phyloP scores from a whole-genome alignment of 257 asterid genomes.

The Jaltomata sinuosa region DNA sequence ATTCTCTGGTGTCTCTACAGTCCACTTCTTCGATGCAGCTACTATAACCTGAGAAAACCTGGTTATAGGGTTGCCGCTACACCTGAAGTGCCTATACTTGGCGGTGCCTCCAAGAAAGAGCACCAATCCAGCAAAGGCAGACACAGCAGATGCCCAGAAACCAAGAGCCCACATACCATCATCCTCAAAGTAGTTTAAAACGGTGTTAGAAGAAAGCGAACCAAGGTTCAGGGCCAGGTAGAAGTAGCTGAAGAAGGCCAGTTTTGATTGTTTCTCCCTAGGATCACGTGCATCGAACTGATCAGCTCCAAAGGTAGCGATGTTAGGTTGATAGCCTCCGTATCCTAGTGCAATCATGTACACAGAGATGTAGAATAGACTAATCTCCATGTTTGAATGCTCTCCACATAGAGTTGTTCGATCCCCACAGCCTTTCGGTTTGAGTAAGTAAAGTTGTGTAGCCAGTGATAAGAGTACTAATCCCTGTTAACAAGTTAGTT shows the following conservation, averaged over 20 bases:
- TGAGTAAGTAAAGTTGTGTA: slow-evolving; percentile 56
- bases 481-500: slow-evolving; percentile 37
- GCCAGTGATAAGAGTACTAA: slow-evolving; percentile 50
- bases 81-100: slow-evolving; percentile 67
- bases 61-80: slow-evolving; percentile 75
- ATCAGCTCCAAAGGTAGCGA: slow-evolving; percentile 94
- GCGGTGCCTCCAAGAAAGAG: slow-evolving; percentile 68
- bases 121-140: slow-evolving; percentile 63
- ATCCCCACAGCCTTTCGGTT: slow-evolving; percentile 73
- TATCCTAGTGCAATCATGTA: slow-evolving; percentile 88
- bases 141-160: slow-evolving; percentile 76
- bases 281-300: slow-evolving; percentile 73
- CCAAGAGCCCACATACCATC: slow-evolving; percentile 87
- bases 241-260: slow-evolving; percentile 85
- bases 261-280: slow-evolving; percentile 57
- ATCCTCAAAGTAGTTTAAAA: slow-evolving; percentile 70
- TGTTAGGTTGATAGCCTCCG: slow-evolving; percentile 94
- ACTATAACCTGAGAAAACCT: slow-evolving; percentile 68
- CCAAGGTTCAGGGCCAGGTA: slow-evolving; percentile 83
- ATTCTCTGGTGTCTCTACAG: slow-evolving; percentile 13
- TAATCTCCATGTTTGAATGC: slow-evolving; percentile 55
- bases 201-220: slow-evolving; percentile 84
- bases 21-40: slow-evolving; percentile 61
- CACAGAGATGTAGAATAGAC: slow-evolving; percentile 68
- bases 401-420: slow-evolving; percentile 32